phyloP scores from a whole-genome alignment of 129 eudicot species.

The sunflower (Helianthus annuus) region HanXRQr2.0-SUNRISE NC_035445.2:70995373-70995872 shows the following conservation, averaged over 20 bases:
- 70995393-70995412: slow-evolving; percentile 71
- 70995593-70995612: neutral
- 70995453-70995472: neutral
- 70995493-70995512: slow-evolving; percentile 27
- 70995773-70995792: neutral
- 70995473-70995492: slow-evolving; percentile 3
- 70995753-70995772: neutral
- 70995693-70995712: too few relatives aligned
- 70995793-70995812: neutral
- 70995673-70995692: too few relatives aligned
- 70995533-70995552: neutral
- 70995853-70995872: slow-evolving; percentile 18
- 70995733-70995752: slow-evolving; percentile 5
- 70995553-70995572: slow-evolving; percentile 1
- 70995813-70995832: neutral
- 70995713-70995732: neutral
- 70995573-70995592: neutral
- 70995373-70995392: slow-evolving; percentile 57
- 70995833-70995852: slow-evolving; percentile 23
- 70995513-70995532: neutral
- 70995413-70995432: slow-evolving; percentile 64
- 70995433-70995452: slow-evolving; percentile 57
- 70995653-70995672: neutral
- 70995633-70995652: neutral
- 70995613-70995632: neutral